Conservation (phyloP, 805 yeast genomes). For the Candida jianshihensis region DNA sequence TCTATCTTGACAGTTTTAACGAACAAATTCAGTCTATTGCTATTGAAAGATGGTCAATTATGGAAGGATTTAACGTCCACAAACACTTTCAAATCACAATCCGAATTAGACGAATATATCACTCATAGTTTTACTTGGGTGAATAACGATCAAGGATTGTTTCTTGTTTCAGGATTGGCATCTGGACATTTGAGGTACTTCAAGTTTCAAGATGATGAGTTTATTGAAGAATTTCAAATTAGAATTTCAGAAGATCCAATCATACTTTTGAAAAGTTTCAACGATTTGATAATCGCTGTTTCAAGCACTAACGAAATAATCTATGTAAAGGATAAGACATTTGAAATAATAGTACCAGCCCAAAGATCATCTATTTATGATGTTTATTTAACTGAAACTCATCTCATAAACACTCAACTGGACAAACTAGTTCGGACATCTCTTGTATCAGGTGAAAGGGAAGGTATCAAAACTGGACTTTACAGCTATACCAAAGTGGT, state of each 20-base stretch:
- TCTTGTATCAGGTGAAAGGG: not conserved
- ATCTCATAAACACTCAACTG: constrained; percentile 6
- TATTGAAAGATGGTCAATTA: constrained; percentile 11
- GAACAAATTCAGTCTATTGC: constrained; percentile 9
- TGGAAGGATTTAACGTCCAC: constrained; percentile 10
- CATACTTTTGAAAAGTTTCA: constrained; percentile 5
- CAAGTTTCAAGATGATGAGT: not conserved
- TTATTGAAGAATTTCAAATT: not conserved
- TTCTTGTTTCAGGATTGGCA: constrained; percentile 13
- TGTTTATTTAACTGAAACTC: not conserved
- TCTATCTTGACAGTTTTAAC: constrained; percentile 17
- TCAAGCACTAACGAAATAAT: constrained; percentile 16
- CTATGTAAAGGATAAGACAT: constrained; percentile 1
- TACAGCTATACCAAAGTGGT: constrained; percentile 8
- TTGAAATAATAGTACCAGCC: constrained; percentile 2
- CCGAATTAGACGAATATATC: constrained; percentile 11
- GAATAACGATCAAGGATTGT: constrained; percentile 1
- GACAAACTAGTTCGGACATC: constrained; percentile 8
- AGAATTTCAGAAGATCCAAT: constrained; percentile 10
- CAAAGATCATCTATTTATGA: constrained; percentile 18
- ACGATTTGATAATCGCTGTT: constrained; percentile 6
- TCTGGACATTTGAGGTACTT: constrained; percentile 12
- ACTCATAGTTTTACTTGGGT: constrained; percentile 17
- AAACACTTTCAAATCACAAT: constrained; percentile 4
- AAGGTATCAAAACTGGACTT: constrained; percentile 3